phyloP scores from a whole-genome alignment of 164 flowering plant species.

The Berberis thunbergii region DNA sequence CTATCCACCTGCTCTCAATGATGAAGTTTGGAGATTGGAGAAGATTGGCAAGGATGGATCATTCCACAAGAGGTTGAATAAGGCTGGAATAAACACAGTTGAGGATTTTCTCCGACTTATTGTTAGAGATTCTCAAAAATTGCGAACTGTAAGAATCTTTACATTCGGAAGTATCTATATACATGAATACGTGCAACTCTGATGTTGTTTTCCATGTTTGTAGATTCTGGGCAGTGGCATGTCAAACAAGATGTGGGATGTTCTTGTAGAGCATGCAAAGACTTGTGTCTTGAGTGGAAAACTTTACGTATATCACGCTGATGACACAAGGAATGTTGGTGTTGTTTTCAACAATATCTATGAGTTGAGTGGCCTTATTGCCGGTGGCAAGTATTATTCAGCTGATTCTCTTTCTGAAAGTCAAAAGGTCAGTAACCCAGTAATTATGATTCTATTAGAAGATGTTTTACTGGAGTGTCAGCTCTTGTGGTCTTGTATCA shows the following conservation, averaged over 20 bases:
- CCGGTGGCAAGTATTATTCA: slow-evolving; percentile 58
- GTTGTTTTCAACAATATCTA: slow-evolving; percentile 84
- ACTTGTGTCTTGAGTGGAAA: slow-evolving; percentile 86
- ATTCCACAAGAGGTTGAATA: slow-evolving; percentile 80
- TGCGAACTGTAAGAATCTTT: slow-evolving; percentile 56
- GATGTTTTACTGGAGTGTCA: no score
- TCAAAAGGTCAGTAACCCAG: slow-evolving; percentile 58
- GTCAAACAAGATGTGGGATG: slow-evolving; percentile 99
- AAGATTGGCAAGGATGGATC: slow-evolving; percentile 98
- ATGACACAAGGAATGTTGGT: slow-evolving; percentile 67
- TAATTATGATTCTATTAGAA: neutral
- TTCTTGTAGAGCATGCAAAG: slow-evolving; percentile 85
- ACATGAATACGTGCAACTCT: neutral
- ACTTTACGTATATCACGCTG: slow-evolving; percentile 66
- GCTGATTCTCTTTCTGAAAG: slow-evolving; percentile 67
- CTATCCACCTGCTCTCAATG: slow-evolving; percentile 81
- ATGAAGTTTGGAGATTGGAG: slow-evolving; percentile 96
- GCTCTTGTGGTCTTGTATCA: neutral
- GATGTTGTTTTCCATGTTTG: slow-evolving; percentile 8
- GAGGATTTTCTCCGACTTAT: slow-evolving; percentile 83
- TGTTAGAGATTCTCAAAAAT: slow-evolving; percentile 66
- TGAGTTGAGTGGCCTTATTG: slow-evolving; percentile 69
- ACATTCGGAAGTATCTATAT: neutral
- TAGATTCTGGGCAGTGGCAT: slow-evolving; percentile 98
- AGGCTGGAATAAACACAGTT: slow-evolving; percentile 65